A percentile compares a stretch with the other conserved stretches of the same genome.
phyloP scores from a whole-genome alignment of 208 protist species.

The Strigomonas oncopelti region DNA sequence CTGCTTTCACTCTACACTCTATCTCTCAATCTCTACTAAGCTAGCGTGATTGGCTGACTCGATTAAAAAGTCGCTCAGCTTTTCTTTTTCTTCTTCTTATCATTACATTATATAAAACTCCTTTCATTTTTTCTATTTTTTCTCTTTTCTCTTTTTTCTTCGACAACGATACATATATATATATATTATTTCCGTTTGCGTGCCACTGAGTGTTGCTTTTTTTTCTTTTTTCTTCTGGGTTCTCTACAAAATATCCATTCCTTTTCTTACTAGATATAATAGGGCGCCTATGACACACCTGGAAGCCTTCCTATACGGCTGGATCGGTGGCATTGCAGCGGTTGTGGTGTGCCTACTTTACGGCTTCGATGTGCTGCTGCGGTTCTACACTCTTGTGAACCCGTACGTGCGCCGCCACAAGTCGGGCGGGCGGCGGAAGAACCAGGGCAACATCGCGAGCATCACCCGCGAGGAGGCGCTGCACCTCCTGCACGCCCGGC shows the following conservation, averaged over 20 bases:
- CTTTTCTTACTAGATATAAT: slow-evolving; percentile 5
- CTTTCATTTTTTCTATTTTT: not conserved
- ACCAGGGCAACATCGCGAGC: not conserved
- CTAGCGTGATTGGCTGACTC: not conserved
- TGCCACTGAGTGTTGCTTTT: not conserved
- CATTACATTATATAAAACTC: not conserved
- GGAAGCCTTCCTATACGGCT: slow-evolving; percentile 49
- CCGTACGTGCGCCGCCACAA: slow-evolving; percentile 1
- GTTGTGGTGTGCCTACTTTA: slow-evolving; percentile 51
- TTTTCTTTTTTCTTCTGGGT: slow-evolving; percentile 8
- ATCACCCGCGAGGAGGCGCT: not conserved
- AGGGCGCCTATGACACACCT: not conserved
- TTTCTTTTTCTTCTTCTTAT: not conserved
- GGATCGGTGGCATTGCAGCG: slow-evolving; percentile 33
- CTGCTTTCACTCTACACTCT: not conserved
- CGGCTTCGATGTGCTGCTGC: slow-evolving; percentile 34
- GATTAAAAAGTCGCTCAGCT: not conserved
- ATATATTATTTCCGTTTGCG: slow-evolving; percentile 5
- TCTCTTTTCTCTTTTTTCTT: not conserved
- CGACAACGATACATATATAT: slow-evolving; percentile 1
- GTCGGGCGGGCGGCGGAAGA: not conserved
- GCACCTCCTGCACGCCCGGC: not conserved
- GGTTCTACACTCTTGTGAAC: slow-evolving; percentile 18
- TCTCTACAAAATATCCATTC: slow-evolving; percentile 12
- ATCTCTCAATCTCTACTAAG: not conserved